Percentiles rank a stretch among this genome's conserved stretches.
Evolutionary conservation across 2,329 filamentous ascomycete genomes (phyloP).

Genomic region (Dactylellina cionopaga): DNA sequence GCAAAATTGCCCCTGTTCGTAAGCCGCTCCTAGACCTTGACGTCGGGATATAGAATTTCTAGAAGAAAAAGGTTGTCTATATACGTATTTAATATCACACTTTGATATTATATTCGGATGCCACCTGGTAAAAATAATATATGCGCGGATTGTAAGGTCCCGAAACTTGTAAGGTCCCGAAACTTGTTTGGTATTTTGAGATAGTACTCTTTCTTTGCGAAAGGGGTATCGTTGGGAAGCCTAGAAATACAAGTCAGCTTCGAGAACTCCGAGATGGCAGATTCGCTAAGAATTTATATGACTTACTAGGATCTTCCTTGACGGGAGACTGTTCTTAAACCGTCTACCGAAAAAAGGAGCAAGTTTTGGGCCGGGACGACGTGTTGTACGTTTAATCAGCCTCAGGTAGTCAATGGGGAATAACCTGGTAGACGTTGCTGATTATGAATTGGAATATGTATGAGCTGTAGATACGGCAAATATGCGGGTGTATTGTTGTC

Average conservation of each 20-base stretch:
- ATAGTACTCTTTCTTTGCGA: constrained; percentile 28
- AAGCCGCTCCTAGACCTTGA: constrained; percentile 35
- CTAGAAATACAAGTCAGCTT: constrained; percentile 24
- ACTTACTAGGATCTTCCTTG: constrained; percentile 39
- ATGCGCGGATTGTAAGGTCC: constrained; percentile 32
- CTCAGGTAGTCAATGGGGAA: too few relatives aligned
- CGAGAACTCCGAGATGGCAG: constrained; percentile 25
- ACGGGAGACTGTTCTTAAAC: constrained; percentile 16
- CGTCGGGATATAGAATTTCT: constrained; percentile 33
- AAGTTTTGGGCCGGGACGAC: constrained; percentile 10
- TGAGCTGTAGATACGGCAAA: constrained; percentile 18
- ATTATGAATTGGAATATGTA: background rate
- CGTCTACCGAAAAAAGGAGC: constrained; percentile 22
- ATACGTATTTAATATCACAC: constrained; percentile 13
- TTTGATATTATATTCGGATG: constrained; percentile 41
- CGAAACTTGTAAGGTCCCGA: constrained; percentile 39
- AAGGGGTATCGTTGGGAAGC: constrained; percentile 19
- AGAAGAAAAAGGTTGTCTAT: constrained; percentile 23
- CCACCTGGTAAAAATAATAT: constrained; percentile 37
- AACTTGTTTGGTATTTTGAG: constrained; percentile 38
- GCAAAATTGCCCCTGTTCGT: constrained; percentile 28
- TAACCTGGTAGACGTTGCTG: constrained; percentile 2
- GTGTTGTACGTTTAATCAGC: constrained; percentile 39
- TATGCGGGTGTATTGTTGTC: constrained; percentile 15
- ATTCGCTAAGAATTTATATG: constrained; percentile 34